Evolutionary conservation across 2,329 filamentous ascomycete genomes (phyloP).

Genomic region (Pseudopithomyces maydicus): DNA sequence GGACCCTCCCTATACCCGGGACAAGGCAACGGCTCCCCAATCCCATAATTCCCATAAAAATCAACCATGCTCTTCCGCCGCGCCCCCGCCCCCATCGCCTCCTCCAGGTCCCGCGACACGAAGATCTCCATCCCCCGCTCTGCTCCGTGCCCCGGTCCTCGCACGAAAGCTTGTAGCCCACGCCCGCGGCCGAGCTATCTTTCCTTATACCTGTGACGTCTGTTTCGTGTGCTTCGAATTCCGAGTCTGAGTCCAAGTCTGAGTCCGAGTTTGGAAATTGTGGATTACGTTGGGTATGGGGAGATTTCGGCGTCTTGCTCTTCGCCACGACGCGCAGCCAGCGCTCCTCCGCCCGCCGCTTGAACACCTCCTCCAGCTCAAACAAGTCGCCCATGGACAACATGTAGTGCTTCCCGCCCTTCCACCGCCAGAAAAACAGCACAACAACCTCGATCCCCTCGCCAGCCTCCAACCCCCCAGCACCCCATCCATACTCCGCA

Average conservation of each 20-base stretch:
- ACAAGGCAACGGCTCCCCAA: conserved; percentile 41
- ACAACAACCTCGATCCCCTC: conserved; percentile 39
- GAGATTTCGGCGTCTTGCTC: too few species aligned
- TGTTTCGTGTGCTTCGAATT: too few species aligned
- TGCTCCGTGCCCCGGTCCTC: conserved; percentile 39
- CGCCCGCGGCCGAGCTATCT: conserved; percentile 23
- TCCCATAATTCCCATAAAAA: conserved; percentile 43
- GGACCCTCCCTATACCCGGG: too few species aligned
- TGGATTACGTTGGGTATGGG: too few species aligned
- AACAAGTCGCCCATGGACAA: conserved; percentile 44
- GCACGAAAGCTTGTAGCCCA: conserved; percentile 41
- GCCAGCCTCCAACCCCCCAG: conserved; percentile 27
- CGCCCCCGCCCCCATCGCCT: conserved; percentile 33
- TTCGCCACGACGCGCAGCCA: conserved; percentile 33
- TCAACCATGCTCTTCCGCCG: conserved; percentile 38
- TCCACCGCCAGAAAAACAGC: conserved; percentile 42
- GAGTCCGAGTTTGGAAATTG: too few species aligned
- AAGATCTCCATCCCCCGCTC: conserved; percentile 45
- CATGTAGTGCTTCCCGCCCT: conserved; percentile 38
- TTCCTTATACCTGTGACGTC: too few species aligned
- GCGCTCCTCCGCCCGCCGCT: conserved; percentile 35
- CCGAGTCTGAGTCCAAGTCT: too few species aligned
- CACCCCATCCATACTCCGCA: conserved; percentile 39
- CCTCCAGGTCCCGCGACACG: conserved; percentile 36
- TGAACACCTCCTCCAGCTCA: conserved; percentile 42